A percentile compares a stretch with the other conserved stretches of the same genome.
These are phyloP conservation scores for Cytospora schulzeri DNA, from an alignment of 2,329 filamentous ascomycete species.

Conservation along the genomic window DNA sequence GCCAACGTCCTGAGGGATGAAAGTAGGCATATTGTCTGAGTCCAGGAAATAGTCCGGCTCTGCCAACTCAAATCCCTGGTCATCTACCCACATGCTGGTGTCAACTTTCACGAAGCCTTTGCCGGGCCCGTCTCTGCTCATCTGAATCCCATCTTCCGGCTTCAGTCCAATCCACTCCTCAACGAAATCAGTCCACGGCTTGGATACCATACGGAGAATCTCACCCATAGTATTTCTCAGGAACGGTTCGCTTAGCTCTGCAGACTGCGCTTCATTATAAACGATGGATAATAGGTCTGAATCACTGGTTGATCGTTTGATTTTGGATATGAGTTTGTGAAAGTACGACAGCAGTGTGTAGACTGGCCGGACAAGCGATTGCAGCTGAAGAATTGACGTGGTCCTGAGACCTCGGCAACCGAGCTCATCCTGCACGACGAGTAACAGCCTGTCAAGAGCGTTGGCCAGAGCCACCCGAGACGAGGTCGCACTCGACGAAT, in stretches of 20 bases:
- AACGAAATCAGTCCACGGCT: conserved; percentile 45
- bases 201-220: conserved; percentile 51
- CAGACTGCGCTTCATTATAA: conserved; percentile 62
- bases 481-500: conserved; percentile 46
- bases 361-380: conserved; percentile 50
- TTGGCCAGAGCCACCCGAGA: conserved; percentile 56
- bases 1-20: conserved; percentile 70
- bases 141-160: conserved; percentile 56
- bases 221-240: conserved; percentile 68
- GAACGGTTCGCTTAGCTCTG: conserved; percentile 64
- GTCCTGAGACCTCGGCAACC: conserved; percentile 45
- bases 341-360: conserved; percentile 55
- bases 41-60: conserved; percentile 66
- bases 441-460: conserved; percentile 51
- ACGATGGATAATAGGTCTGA: conserved; percentile 63
- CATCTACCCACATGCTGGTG: conserved; percentile 56
- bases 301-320: conserved; percentile 52
- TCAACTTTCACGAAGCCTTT: conserved; percentile 65
- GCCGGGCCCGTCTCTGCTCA: conserved; percentile 51
- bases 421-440: conserved; percentile 52
- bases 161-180: conserved; percentile 76
- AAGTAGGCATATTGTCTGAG: conserved; percentile 67
- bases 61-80: conserved; percentile 58
- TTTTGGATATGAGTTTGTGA: conserved; percentile 50
- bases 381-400: conserved; percentile 55